Evolutionary conservation across 108 stramenopile genomes (phyloP), one percentile per base, ranked within the genome.

Genomic region (Phaeodactylum tricornutum): DNA sequence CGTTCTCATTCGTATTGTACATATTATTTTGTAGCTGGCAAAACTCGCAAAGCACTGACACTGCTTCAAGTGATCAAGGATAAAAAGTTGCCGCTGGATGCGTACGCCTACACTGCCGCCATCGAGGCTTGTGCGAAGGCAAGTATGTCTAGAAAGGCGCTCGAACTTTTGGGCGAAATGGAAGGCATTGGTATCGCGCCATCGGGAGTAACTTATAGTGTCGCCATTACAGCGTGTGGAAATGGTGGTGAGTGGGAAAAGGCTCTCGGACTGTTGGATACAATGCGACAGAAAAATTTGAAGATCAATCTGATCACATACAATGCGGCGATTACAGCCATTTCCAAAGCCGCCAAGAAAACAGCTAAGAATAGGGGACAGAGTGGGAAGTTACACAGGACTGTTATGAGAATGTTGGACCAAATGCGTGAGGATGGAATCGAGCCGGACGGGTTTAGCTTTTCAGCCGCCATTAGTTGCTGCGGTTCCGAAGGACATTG

Each of bases 401-500:
- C n/a, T n/a, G n/a, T n/a, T n/a, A n/a, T n/a, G n/a, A n/a, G n/a
- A n/a, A n/a, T 89, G 3, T 53, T 89, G 20, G 41, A 74, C 1
- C 57, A 67, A 41, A 89, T 89, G 80, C 68, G 75, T 39, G 40
- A 35, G 2, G 72, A 80, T 44, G 73, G 76, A 4, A 50, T 89
- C 8, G 42, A 63, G 29, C 72, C 74, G 2, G 87, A 89, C 57
- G 72, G 72, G 1, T 89, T 81, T 38, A 78, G 70, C 9, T 89
- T 68, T 53, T 75, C 76, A 21, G 73, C 77, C n/a, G 87, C 79
- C 12, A 77, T 89, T 6, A 77, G 68, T 38, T 76, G 75, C 25
- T 89, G 82, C 47, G 77, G 76, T 19, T 72, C 84, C 8, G 74
- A 77, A 26, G 87, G 87, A 32, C 57, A 76, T 29, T 88, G 81